Conservation (phyloP, 306 rosid genomes). For the Casuarina glauca region DNA sequence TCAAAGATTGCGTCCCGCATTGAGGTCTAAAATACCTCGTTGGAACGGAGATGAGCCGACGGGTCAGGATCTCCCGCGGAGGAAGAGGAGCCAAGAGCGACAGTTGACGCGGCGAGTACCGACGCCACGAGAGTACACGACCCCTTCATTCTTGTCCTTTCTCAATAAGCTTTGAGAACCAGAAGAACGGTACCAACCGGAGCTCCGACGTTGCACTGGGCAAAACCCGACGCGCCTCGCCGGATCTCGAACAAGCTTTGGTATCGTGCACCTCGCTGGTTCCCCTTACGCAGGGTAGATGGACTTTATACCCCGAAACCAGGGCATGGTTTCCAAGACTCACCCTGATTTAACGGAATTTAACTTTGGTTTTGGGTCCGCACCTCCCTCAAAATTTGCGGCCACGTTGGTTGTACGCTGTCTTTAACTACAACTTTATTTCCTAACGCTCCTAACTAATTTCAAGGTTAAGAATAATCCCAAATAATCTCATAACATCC, state of each 20-base stretch:
- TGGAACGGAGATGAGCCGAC: conserved; percentile 20
- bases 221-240: conserved; percentile 43
- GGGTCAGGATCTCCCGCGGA: conserved; percentile 26
- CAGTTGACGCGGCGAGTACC: conserved; percentile 50
- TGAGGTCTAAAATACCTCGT: conserved; percentile 17
- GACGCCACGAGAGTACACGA: conserved; percentile 53
- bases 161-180: not conserved
- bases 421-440: too few relatives aligned
- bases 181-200: not conserved
- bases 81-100: conserved; percentile 43
- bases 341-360: conserved; percentile 31
- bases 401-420: not conserved
- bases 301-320: not conserved
- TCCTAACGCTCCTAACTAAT: too few relatives aligned
- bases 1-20: not conserved
- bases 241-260: conserved; percentile 39
- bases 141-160: conserved; percentile 36
- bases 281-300: not conserved
- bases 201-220: not conserved
- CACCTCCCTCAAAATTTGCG: not conserved
- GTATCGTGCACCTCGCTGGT: not conserved
- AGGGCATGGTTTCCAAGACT: not conserved
- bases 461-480: too few relatives aligned
- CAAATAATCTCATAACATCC: too few relatives aligned
- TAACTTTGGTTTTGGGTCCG: conserved; percentile 37